Base-by-base conservation (phyloP, 148 eudicot species). In the Cornus controversa region DNA sequence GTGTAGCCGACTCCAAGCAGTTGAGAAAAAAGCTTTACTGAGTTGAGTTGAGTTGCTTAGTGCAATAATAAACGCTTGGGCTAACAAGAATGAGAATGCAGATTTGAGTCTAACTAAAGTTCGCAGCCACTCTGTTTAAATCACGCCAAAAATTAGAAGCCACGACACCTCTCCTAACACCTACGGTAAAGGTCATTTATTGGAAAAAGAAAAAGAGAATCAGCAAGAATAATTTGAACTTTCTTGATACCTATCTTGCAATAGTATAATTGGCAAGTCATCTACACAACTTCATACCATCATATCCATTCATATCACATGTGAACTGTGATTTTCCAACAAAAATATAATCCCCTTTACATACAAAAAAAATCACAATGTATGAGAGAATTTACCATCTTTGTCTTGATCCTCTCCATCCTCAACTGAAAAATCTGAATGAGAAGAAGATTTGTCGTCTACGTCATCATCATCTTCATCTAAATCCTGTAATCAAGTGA, bases 391-490 rank as follows among this genome's bases (percentile, higher is more conserved):
- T 63, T 65, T 84, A 86, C 92, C 88, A 67, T 84, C 76, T 47
- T 72, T 72, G 67, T 79, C 78, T 67, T 82, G 78, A 72, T 93
- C 83, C 53, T 78, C 82, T 63, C 64, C 88, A 75, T 85, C 83
- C 40, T 79, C 86, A 23, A 73, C 88, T 54, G 88, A 89, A 81
- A 29, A 34, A 69, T 85, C 85, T 67, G 86, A 82, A 71, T 53
- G 77, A 67, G 83, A 80, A 78, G 71, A 67, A 73, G 80, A 64
- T 70, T 71, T 76, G 64, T 76, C 82, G 54, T 81, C 85, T 60
- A 66, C 71, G 72, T 83, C 79, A 7, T 77, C 86, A 77, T 80
- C 89, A 71, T 83, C 82, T 50, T 86, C 94, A 78, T 78, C 89
- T 1, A 68, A 75, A 78, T 79, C 89, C 92, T 92, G 86, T 70